A percentile compares a stretch with the other conserved stretches of the same genome.
Evolutionary conservation across 768 basidiomycete genomes (phyloP).

Genomic region (Dentipellis sp.): DNA sequence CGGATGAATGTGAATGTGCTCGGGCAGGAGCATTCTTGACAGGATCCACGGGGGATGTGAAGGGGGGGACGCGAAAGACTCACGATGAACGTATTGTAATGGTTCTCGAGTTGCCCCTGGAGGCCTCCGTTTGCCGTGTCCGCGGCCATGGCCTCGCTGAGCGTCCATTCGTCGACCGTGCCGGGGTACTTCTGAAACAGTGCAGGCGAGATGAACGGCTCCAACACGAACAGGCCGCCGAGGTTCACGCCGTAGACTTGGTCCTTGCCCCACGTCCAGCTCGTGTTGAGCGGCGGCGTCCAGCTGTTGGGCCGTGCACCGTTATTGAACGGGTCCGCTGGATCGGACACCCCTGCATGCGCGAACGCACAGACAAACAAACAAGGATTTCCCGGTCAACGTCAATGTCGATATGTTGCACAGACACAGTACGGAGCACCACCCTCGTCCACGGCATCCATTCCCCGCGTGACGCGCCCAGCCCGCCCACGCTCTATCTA

Average conservation of each 20-base stretch:
- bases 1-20: not conserved
- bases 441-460: not conserved
- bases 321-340: conserved; percentile 69
- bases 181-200: conserved; percentile 55
- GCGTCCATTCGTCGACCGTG: conserved; percentile 62
- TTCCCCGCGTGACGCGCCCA: not conserved
- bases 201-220: conserved; percentile 70
- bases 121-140: conserved; percentile 46
- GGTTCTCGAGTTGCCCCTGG: conserved; percentile 54
- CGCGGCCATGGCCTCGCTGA: conserved; percentile 56
- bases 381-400: not conserved
- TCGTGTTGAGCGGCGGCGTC: conserved; percentile 72
- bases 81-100: conserved; percentile 83
- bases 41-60: not conserved
- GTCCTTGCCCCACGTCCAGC: conserved; percentile 64
- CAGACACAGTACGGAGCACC: not conserved
- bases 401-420: not conserved
- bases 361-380: not conserved
- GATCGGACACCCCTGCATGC: conserved; percentile 54
- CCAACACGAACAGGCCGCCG: conserved; percentile 70
- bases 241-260: conserved; percentile 61
- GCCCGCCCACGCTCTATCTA: not conserved
- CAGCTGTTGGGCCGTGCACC: conserved; percentile 70
- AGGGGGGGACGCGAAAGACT: conserved; percentile 19
- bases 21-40: not conserved